Evolutionary conservation across 768 basidiomycete genomes (phyloP), one percentile per base, ranked within the genome.

Genomic region (Podaxis sp.): DNA sequence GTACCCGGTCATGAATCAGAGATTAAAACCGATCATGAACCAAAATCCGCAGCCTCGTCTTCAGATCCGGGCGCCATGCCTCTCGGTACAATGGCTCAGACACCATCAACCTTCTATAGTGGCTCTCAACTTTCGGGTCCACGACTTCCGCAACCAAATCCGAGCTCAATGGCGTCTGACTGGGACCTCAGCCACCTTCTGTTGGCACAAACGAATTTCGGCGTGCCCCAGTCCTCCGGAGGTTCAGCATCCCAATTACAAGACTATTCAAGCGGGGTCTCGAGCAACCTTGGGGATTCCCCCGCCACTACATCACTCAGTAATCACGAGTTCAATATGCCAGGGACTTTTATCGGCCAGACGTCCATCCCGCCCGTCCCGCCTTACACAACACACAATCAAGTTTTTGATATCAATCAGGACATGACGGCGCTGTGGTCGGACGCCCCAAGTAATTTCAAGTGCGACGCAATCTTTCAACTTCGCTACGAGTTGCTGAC

Each of bases 391-490:
- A 22, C 33, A 42, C 36, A 52, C 26, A 24, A 49, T 38, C 58
- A 48, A 22, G 49, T 40, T 59, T 39, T 63, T 17, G 48, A 65
- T 28, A 66, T 71, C 56, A 74, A 81, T 57, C 70, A 76, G 52
- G 75, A 77, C 44, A 78, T 81, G 63, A 73, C 83, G 26, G 75
- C 79, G 11, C 80, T 87, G 77, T 87, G 85, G 85, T 82, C 81
- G 8, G 76, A 77, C 64, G 81, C 83, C 39, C 85, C 85, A 8
- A 74, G 77, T 42, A 77, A 80, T 13, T 85, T 84, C 65, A 57
- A 57, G 61, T 63, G 38, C 81, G 81, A 85, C 84, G 64, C 68
- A 81, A 3, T 19, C 28, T 13, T 22, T 19, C 72, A 24, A 22
- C 39, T n/a, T 33, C 36, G 22, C n/a, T 49, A 39, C 17, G 7